Conservation (phyloP, 2,329 filamentous ascomycete genomes). For the Beauveria brongniartii region DNA sequence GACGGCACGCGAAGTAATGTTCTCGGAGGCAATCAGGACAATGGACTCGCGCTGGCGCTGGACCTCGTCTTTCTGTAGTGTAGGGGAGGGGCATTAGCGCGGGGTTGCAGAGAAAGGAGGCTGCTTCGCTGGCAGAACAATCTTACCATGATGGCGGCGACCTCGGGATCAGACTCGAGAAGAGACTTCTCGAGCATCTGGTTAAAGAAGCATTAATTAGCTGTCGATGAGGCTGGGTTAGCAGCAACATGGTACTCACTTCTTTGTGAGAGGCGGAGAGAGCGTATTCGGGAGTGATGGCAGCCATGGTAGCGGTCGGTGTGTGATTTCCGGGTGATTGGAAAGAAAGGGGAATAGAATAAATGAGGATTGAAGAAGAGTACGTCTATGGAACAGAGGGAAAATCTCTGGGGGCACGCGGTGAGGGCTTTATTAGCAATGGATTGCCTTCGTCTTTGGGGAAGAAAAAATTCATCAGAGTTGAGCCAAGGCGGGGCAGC, state of each 20-base stretch:
- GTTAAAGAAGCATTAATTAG: conserved; percentile 20
- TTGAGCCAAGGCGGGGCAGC: conserved; percentile 4
- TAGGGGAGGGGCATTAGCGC: conserved; percentile 23
- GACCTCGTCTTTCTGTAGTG: conserved; percentile 71
- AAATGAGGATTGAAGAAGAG: conserved; percentile 10
- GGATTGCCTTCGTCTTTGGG: conserved; percentile 3
- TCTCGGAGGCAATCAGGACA: conserved; percentile 97
- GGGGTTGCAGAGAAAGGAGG: background rate
- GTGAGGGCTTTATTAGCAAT: conserved; percentile 11
- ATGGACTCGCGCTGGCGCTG: conserved; percentile 98
- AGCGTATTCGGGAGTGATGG: conserved; percentile 39
- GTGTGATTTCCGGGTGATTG: background rate
- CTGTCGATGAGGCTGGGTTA: conserved; percentile 4
- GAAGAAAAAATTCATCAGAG: conserved; percentile 1
- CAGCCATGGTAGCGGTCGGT: conserved; percentile 29
- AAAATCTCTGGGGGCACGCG: conserved; percentile 5
- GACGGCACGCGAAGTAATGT: conserved; percentile 96
- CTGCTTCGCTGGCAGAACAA: background rate
- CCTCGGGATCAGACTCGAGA: conserved; percentile 84
- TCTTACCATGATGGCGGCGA: conserved; percentile 91
- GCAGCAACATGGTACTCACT: conserved; percentile 27
- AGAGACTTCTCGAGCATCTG: conserved; percentile 96
- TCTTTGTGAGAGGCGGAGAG: conserved; percentile 47
- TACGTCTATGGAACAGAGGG: background rate
- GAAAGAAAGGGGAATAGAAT: conserved; percentile 6